Evolutionary conservation across 2,329 filamentous ascomycete genomes (phyloP).

Genomic region (Microcera coccophila): DNA sequence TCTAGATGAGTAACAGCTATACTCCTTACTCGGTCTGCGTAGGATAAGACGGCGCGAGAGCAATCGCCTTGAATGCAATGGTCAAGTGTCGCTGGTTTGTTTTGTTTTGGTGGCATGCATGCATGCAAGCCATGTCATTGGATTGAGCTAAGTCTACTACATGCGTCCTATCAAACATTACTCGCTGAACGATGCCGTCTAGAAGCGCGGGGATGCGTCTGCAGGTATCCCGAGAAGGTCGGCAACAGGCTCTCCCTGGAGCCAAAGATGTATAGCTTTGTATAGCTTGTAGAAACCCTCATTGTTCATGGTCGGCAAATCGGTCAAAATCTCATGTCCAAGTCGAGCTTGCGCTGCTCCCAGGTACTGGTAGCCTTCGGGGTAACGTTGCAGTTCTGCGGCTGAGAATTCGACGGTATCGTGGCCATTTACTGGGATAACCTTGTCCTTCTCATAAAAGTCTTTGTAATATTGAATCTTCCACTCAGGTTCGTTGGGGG

Average conservation of each 20-base stretch:
- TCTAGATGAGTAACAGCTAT: too few species aligned
- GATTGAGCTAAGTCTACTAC: too few species aligned
- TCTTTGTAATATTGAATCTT: conserved; percentile 42
- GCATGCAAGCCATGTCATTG: too few species aligned
- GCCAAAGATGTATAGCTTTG: neutral
- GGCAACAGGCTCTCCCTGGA: neutral
- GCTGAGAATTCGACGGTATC: conserved; percentile 40
- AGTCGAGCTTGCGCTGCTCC: conserved; percentile 9
- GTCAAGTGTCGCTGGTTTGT: too few species aligned
- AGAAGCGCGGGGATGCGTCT: too few species aligned
- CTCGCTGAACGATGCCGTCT: too few species aligned
- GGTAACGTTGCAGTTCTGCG: conserved; percentile 37
- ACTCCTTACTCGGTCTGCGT: too few species aligned
- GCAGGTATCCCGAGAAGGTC: neutral
- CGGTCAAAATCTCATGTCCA: neutral
- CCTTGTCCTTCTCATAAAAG: conserved; percentile 52
- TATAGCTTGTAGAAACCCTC: neutral
- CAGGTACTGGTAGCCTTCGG: conserved; percentile 42
- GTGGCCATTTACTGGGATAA: conserved; percentile 39
- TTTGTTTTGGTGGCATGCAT: too few species aligned
- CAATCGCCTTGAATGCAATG: too few species aligned
- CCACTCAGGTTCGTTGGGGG: too few species aligned
- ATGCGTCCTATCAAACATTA: too few species aligned
- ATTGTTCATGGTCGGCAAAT: neutral
- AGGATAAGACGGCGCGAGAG: too few species aligned